Conservation (phyloP, 129 eudicot genomes). For the Arctium minus region DNA sequence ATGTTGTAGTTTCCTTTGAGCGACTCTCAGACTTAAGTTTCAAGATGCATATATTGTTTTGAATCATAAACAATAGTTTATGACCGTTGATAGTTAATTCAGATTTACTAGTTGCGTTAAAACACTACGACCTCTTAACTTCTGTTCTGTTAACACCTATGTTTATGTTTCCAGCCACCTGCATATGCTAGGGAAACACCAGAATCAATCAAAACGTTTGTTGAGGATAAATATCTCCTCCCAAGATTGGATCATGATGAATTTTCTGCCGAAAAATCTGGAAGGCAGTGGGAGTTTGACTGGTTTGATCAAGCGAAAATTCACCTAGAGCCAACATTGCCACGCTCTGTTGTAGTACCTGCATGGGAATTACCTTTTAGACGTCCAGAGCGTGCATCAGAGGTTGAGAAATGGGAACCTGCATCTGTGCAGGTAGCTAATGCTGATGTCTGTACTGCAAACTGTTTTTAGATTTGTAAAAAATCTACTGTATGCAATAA, state of each 20-base stretch:
- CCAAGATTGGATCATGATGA: constrained; percentile 84
- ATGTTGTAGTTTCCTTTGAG: not conserved
- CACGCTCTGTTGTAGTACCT: constrained; percentile 81
- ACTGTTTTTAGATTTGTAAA: not conserved
- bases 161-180: constrained; percentile 72
- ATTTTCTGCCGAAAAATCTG: constrained; percentile 77
- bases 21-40: not conserved
- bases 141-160: not conserved
- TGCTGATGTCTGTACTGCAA: not conserved
- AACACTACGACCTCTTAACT: not conserved
- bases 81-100: not conserved
- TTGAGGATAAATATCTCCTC: constrained; percentile 65
- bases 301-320: constrained; percentile 85
- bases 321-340: constrained; percentile 73
- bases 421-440: constrained; percentile 65
- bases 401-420: constrained; percentile 66
- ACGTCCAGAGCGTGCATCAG: constrained; percentile 30
- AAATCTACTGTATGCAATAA: not conserved
- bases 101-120: not conserved
- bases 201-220: constrained; percentile 64
- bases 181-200: constrained; percentile 84
- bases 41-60: not conserved
- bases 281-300: constrained; percentile 94
- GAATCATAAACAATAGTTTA: not conserved
- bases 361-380: constrained; percentile 94